phyloP scores from a whole-genome alignment of 768 basidiomycete species.

The Russula virescens region DNA sequence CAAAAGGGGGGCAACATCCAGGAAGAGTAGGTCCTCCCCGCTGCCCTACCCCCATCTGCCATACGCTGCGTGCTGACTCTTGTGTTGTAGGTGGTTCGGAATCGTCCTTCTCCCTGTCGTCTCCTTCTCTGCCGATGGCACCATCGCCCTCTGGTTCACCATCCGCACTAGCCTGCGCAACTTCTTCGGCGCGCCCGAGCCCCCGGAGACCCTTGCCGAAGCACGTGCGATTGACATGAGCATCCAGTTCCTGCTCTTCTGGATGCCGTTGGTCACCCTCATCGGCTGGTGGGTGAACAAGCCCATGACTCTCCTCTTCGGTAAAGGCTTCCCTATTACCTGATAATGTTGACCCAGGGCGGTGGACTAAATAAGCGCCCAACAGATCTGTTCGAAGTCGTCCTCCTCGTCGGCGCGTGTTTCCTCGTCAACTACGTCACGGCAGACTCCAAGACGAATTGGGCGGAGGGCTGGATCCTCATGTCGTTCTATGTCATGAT shows the following conservation, averaged over 20 bases:
- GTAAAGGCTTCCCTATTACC: slow-evolving; percentile 32
- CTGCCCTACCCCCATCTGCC: no score
- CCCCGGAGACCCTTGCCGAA: slow-evolving; percentile 56
- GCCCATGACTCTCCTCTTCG: slow-evolving; percentile 63
- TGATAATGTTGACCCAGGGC: no score
- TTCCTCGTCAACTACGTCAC: slow-evolving; percentile 80
- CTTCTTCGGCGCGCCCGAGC: slow-evolving; percentile 35
- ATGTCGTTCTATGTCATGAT: slow-evolving; percentile 65
- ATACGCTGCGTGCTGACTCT: not conserved
- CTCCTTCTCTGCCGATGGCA: slow-evolving; percentile 68
- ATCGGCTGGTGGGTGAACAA: slow-evolving; percentile 61
- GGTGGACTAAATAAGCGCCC: not conserved
- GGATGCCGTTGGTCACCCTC: slow-evolving; percentile 69
- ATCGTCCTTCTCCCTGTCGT: slow-evolving; percentile 65
- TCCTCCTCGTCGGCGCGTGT: slow-evolving; percentile 56
- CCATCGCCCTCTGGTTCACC: slow-evolving; percentile 55
- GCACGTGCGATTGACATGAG: slow-evolving; percentile 69
- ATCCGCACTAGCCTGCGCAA: slow-evolving; percentile 39
- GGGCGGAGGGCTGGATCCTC: slow-evolving; percentile 66
- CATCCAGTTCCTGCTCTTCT: slow-evolving; percentile 73
- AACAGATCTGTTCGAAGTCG: slow-evolving; percentile 66
- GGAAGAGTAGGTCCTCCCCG: slow-evolving; percentile 41
- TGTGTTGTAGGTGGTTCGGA: slow-evolving; percentile 56
- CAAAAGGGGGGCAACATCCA: slow-evolving; percentile 38
- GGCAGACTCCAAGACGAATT: slow-evolving; percentile 73